Evolutionary conservation across 306 rosid species (phyloP).

Genomic region (Trichosanthes cucumerina): DNA sequence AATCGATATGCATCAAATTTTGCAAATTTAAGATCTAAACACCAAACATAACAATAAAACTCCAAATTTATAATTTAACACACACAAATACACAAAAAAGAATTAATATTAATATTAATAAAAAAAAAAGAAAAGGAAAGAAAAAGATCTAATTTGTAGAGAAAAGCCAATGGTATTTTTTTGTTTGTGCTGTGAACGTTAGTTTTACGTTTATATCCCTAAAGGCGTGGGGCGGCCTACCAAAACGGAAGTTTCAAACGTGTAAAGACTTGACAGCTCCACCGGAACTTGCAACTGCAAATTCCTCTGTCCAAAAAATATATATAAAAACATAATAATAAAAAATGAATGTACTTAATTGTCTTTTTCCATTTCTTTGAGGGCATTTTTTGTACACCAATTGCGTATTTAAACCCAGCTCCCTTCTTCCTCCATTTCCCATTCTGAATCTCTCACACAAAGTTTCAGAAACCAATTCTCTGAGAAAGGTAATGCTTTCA

Average conservation of each 20-base stretch:
- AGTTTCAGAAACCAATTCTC: slow-evolving; percentile 8
- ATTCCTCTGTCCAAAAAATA: not conserved
- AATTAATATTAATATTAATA: no score
- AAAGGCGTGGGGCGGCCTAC: not conserved
- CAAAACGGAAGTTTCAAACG: slow-evolving; percentile 12
- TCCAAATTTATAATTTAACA: no score
- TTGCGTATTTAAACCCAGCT: slow-evolving; percentile 1
- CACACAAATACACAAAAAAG: no score
- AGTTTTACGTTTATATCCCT: not conserved
- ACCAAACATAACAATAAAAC: no score
- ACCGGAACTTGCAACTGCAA: slow-evolving; percentile 7
- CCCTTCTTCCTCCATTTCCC: not conserved
- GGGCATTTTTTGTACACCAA: slow-evolving; percentile 2
- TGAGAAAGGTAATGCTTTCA: not conserved
- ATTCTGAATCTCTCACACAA: not conserved
- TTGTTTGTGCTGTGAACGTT: not conserved
- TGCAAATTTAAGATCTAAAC: no score
- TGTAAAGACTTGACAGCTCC: slow-evolving; percentile 9
- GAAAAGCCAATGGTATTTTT: not conserved
- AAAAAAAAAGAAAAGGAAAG: not conserved
- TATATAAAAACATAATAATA: not conserved
- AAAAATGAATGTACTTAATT: not conserved
- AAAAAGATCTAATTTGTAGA: no score
- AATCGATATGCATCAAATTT: no score
- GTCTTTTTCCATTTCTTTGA: not conserved